A percentile compares a stretch with the other conserved stretches of the same genome.
These are phyloP conservation scores for Tausonia pullulans DNA, from an alignment of 1,284 basidiomycete genomes.

Conservation along the genomic window DNA sequence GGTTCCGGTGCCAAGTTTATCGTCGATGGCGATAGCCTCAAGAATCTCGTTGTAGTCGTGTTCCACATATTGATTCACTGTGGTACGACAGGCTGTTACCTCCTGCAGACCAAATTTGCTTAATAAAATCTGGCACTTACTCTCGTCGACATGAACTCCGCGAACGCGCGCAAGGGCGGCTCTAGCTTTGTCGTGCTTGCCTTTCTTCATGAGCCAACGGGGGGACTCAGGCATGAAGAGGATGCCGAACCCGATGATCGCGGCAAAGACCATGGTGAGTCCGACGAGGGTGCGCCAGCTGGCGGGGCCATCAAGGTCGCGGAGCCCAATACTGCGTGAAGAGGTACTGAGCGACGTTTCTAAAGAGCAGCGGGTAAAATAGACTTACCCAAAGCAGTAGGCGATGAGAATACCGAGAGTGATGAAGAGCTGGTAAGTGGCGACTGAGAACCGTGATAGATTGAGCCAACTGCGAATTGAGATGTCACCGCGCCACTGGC, in stretches of 20 bases:
- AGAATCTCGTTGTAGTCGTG: conserved; percentile 31
- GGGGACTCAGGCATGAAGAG: conserved; percentile 65
- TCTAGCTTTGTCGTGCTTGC: conserved; percentile 45
- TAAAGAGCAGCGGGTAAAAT: too few relatives aligned
- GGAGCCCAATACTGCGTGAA: conserved; percentile 29
- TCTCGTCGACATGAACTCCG: conserved; percentile 41
- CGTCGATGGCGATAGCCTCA: conserved; percentile 25
- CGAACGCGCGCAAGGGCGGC: conserved; percentile 46
- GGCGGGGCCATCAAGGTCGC: conserved; percentile 15
- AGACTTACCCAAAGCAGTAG: conserved; percentile 35
- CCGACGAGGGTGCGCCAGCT: conserved; percentile 11
- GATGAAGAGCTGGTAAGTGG: conserved; percentile 59
- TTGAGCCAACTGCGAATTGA: not conserved
- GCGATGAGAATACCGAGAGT: conserved; percentile 65
- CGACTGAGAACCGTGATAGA: conserved; percentile 11
- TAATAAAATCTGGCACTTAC: conserved; percentile 21
- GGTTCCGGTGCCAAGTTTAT: conserved; percentile 25
- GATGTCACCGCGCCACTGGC: not conserved
- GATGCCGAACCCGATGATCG: conserved; percentile 56
- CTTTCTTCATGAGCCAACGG: conserved; percentile 49
- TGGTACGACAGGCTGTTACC: too few relatives aligned
- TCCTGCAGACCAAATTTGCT: too few relatives aligned
- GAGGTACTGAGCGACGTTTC: too few relatives aligned
- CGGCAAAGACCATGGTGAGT: conserved; percentile 47
- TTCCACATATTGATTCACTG: conserved; percentile 24